A percentile compares a stretch with the other conserved stretches of the same genome.
Conservation (phyloP, 495 filamentous ascomycete species). For the Podospora comata region DNA sequence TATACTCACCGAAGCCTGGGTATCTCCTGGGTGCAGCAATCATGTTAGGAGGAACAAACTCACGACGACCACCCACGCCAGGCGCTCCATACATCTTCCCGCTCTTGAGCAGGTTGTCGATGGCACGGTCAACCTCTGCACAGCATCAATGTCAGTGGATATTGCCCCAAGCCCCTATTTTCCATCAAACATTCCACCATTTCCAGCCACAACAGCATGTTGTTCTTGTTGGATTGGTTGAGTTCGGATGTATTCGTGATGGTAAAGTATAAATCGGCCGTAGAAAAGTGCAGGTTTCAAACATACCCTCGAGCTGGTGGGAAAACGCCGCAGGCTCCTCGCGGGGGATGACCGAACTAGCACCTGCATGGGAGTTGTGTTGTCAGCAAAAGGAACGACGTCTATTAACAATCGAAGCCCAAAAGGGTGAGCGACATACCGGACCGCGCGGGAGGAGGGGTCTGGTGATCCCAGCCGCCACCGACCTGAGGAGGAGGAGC, state of each 20-base stretch:
- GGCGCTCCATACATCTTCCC: slow-evolving; percentile 79
- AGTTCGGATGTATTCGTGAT: neutral
- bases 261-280: neutral
- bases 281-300: neutral
- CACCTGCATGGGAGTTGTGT: slow-evolving; percentile 51
- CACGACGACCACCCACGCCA: slow-evolving; percentile 62
- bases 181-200: neutral
- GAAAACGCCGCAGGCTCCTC: slow-evolving; percentile 79
- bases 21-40: slow-evolving; percentile 53
- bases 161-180: neutral
- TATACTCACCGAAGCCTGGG: slow-evolving; percentile 52
- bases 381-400: slow-evolving; percentile 36
- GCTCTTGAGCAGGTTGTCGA: slow-evolving; percentile 93
- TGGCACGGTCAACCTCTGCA: slow-evolving; percentile 89
- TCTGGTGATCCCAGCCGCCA: slow-evolving; percentile 69
- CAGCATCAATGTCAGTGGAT: slow-evolving; percentile 20
- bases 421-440: slow-evolving; percentile 48
- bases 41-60: slow-evolving; percentile 69
- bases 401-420: slow-evolving; percentile 5
- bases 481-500: slow-evolving; percentile 53
- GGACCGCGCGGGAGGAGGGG: slow-evolving; percentile 80
- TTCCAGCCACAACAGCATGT: neutral
- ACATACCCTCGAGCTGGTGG: slow-evolving; percentile 90
- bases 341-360: slow-evolving; percentile 70
- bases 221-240: neutral